Evolutionary conservation across 2,329 filamentous ascomycete genomes (phyloP), one percentile per base, ranked within the genome.

Genomic region (Fusarium hostae): DNA sequence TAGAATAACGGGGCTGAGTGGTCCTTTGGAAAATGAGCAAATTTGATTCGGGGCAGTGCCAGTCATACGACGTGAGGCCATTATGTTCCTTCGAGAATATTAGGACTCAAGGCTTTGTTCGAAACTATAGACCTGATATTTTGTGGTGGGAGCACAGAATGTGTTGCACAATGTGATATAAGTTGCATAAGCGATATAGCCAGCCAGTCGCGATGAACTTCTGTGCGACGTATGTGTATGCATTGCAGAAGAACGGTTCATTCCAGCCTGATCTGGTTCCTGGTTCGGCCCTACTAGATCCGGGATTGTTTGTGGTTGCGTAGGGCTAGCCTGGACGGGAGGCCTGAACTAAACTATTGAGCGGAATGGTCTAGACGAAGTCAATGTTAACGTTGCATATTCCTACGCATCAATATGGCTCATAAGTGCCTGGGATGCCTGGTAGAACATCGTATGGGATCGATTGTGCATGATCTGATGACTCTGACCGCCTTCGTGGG

Each of bases 21-120:
- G 59, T 61, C 59, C 41, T 59, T 37, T 59, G 34, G 52, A 61
- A 47, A 61, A 47, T 59, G 54, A 59, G 41, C 41, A 45, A 59
- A 40, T 59, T 59, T 58, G 34, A 26, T 26, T 61, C 22, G 52
- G 41, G 59, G 50, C 54, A 44, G 58, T 60, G 48, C 37, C n/a
- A 37, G 40, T 59, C 40, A 40, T 61, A 59, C 59, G 41, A 59
- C 15, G 26, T 47, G 34, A 61, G 59, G 32, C 52, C 40, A 61
- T 61, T 39, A 3, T 58, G 10, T 40, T 39, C 51, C 59, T 59
- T 22, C 9, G 2, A 32, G 10, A n/a, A 26, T 30, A 18, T 18
- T 28, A 18, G 24, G 5, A 50, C 13, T 18, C 8, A 11, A 15
- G 16, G 15, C 18, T 11, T 28, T 22, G 32, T 34, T 48, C 32